Percentiles rank a stretch among this genome's conserved stretches.
phyloP scores from a whole-genome alignment of 768 basidiomycete species.

The Nidula microcarpa region DNA sequence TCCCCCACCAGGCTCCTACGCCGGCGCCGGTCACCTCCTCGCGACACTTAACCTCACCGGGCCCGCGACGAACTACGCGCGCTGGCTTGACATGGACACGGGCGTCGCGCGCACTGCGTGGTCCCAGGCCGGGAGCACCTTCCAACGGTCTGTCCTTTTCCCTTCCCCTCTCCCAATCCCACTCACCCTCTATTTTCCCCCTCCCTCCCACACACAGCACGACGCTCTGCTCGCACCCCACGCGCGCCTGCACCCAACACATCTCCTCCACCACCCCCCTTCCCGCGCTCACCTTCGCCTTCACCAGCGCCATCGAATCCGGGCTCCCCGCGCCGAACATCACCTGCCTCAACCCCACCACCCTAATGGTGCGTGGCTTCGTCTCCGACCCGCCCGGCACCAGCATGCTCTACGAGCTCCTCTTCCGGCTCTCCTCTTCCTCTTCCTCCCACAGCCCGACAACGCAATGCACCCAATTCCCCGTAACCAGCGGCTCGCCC shows the following conservation, averaged over 20 bases:
- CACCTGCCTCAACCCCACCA: conserved; percentile 54
- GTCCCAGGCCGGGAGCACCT: conserved; percentile 46
- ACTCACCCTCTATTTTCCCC: conserved; percentile 23
- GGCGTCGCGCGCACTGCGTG: conserved; percentile 57
- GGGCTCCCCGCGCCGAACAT: conserved; percentile 56
- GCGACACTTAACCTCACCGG: conserved; percentile 42
- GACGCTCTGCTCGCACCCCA: conserved; percentile 68
- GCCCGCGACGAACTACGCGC: conserved; percentile 41
- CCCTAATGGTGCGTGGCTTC: conserved; percentile 51
- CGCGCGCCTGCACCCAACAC: conserved; percentile 60
- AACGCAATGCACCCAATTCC: conserved; percentile 28
- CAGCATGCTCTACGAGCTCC: conserved; percentile 72
- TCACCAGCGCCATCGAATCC: conserved; percentile 38
- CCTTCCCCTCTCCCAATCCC: not conserved
- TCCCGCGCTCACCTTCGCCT: conserved; percentile 42
- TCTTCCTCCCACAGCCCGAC: conserved; percentile 11
- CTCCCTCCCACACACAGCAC: conserved; percentile 11
- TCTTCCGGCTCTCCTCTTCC: conserved; percentile 40
- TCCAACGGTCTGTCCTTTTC: conserved; percentile 40
- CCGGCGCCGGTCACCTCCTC: conserved; percentile 60
- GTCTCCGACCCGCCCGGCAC: conserved; percentile 33
- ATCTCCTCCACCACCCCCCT: conserved; percentile 29
- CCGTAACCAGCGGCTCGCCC: conserved; percentile 22
- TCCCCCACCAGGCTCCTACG: conserved; percentile 55
- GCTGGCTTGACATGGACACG: conserved; percentile 71